Percentiles rank a stretch among this genome's conserved stretches.
These are phyloP conservation scores for Escallonia herrerae DNA, from an alignment of 129 eudicot species.

Conservation along the genomic window DNA sequence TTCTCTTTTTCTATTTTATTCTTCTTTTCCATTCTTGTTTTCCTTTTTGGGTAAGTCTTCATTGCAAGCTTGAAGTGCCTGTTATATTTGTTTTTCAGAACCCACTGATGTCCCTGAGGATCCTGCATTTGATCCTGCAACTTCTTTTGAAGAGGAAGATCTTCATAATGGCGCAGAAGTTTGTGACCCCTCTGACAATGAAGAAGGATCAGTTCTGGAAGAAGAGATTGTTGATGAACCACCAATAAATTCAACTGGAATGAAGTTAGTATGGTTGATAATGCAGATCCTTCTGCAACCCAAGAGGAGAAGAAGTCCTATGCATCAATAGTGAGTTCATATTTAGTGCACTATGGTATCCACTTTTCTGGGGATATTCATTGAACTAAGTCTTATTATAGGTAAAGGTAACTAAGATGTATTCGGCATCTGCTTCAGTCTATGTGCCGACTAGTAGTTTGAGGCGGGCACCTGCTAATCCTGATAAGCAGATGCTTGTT, in stretches of 20 bases:
- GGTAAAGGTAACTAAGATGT: constrained; percentile 41
- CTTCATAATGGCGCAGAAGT: constrained; percentile 31
- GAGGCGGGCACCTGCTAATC: constrained; percentile 46
- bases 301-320: constrained; percentile 68
- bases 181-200: constrained; percentile 36
- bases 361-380: constrained; percentile 5
- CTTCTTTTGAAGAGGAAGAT: constrained; percentile 12
- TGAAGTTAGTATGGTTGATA: constrained; percentile 11
- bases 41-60: background rate
- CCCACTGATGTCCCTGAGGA: constrained; percentile 27
- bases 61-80: constrained; percentile 3
- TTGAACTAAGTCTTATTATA: constrained; percentile 10
- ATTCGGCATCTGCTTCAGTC: constrained; percentile 28
- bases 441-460: constrained; percentile 36
- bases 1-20: no score
- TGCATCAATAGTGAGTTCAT: constrained; percentile 63
- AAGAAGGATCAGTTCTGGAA: constrained; percentile 28
- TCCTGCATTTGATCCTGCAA: constrained; percentile 19
- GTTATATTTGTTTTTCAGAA: constrained; percentile 26
- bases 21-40: no score
- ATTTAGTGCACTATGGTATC: background rate
- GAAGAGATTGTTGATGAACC: constrained; percentile 41
- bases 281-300: constrained; percentile 34
- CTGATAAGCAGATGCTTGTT: constrained; percentile 36
- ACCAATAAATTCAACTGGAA: constrained; percentile 16